These are phyloP conservation scores for Plasmodium knowlesi DNA, from an alignment of 169 alveolate genomes.

Conservation along the genomic window DNA sequence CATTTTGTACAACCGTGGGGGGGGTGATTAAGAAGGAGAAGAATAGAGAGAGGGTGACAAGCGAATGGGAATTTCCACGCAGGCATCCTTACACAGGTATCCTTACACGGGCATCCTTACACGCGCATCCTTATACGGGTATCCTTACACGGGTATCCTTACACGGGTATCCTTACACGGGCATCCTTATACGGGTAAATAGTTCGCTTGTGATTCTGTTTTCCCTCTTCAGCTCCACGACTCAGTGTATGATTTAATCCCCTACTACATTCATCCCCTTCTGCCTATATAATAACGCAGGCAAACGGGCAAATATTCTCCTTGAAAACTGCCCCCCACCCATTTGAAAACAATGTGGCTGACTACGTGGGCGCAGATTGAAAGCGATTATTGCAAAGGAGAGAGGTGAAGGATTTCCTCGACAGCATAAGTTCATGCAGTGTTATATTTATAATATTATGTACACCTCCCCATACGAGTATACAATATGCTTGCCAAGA, in stretches of 20 bases:
- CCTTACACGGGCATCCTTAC: no score
- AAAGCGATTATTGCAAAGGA: neutral
- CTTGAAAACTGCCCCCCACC: neutral
- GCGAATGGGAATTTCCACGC: neutral
- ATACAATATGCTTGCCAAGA: neutral
- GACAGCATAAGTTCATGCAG: neutral
- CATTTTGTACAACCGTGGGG: conserved; percentile 17
- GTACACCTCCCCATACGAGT: neutral
- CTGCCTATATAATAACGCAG: neutral
- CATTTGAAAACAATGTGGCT: neutral
- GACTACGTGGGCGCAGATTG: neutral
- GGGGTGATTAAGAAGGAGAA: neutral
- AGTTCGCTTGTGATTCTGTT: neutral
- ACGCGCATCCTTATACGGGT: no score
- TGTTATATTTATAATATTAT: neutral
- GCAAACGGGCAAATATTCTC: neutral
- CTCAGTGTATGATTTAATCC: neutral
- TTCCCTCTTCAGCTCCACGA: neutral
- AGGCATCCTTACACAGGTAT: no score
- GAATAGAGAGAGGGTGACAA: neutral
- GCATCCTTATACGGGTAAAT: neutral
- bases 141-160: no score
- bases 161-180: no score
- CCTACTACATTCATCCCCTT: neutral
- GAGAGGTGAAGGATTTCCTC: neutral